Conservation (phyloP, 2,329 filamentous ascomycete species). For the Didymella exigua region DNA sequence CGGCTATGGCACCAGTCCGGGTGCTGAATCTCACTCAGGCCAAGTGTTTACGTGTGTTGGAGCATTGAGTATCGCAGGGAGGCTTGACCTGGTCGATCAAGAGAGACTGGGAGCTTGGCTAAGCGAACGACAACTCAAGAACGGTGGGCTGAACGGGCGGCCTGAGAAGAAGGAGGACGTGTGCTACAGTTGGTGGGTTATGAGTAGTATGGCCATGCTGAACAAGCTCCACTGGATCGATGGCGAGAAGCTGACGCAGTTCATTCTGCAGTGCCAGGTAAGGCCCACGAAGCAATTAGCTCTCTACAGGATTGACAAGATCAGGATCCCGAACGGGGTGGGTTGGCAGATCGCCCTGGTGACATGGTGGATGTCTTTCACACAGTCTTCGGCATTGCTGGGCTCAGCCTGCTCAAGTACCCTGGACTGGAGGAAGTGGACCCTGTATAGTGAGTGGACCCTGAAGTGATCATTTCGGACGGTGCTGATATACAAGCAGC, state of each 20-base stretch:
- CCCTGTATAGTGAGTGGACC: slow-evolving; percentile 74
- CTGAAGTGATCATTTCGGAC: neutral
- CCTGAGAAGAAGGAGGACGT: slow-evolving; percentile 97
- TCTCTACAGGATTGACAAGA: slow-evolving; percentile 14
- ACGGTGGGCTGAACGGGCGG: slow-evolving; percentile 88
- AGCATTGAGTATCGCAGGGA: slow-evolving; percentile 80
- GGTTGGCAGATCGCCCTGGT: slow-evolving; percentile 86
- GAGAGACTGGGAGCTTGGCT: slow-evolving; percentile 88
- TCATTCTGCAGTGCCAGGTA: slow-evolving; percentile 85
- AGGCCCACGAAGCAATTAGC: neutral
- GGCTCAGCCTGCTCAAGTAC: slow-evolving; percentile 81
- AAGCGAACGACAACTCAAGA: slow-evolving; percentile 86
- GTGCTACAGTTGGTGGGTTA: slow-evolving; percentile 99
- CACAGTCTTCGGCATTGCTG: slow-evolving; percentile 86
- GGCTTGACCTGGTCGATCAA: slow-evolving; percentile 79
- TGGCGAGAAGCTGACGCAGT: slow-evolving; percentile 73
- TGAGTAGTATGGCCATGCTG: slow-evolving; percentile 90
- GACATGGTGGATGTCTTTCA: slow-evolving; percentile 99
- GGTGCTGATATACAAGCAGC: slow-evolving; percentile 28
- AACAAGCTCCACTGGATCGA: slow-evolving; percentile 92
- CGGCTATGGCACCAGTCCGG: slow-evolving; percentile 86
- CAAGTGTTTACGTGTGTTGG: slow-evolving; percentile 96
- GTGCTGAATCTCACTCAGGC: slow-evolving; percentile 91
- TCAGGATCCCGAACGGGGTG: slow-evolving; percentile 77
- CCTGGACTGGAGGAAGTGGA: slow-evolving; percentile 80